phyloP scores from a whole-genome alignment of 352 stramenopile species.

The Globisporangium emineosum region DNA sequence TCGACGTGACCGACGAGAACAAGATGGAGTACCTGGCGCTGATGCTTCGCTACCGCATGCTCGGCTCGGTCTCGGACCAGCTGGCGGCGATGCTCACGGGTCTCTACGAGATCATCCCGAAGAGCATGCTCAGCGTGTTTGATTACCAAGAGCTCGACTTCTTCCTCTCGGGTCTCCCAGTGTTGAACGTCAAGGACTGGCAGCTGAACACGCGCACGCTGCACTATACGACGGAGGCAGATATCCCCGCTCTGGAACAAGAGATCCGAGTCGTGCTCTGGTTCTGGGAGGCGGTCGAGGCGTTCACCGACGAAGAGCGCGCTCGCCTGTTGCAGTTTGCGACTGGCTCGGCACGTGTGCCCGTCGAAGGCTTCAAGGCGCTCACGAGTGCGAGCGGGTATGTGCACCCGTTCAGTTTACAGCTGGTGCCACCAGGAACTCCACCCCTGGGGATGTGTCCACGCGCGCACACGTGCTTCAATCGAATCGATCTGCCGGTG shows the following conservation, averaged over 20 bases:
- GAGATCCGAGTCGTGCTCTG: slow-evolving; percentile 78
- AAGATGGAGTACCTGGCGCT: slow-evolving; percentile 94
- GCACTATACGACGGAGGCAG: slow-evolving; percentile 41
- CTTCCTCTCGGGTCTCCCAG: slow-evolving; percentile 85
- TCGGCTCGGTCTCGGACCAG: slow-evolving; percentile 88
- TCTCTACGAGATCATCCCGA: slow-evolving; percentile 91
- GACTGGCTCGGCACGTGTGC: slow-evolving; percentile 95
- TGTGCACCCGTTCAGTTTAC: slow-evolving; percentile 76
- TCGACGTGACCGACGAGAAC: slow-evolving; percentile 94
- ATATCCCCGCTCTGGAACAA: slow-evolving; percentile 40
- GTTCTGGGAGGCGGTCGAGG: slow-evolving; percentile 89
- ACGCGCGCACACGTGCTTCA: slow-evolving; percentile 87
- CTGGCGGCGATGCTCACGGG: slow-evolving; percentile 90
- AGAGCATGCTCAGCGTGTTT: slow-evolving; percentile 87
- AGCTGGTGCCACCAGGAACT: slow-evolving; percentile 50
- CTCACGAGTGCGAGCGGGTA: slow-evolving; percentile 81
- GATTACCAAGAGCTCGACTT: slow-evolving; percentile 96
- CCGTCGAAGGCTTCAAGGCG: slow-evolving; percentile 77
- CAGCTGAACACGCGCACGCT: slow-evolving; percentile 64
- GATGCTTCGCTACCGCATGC: slow-evolving; percentile 92
- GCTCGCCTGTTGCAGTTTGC: slow-evolving; percentile 97
- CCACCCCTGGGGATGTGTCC: slow-evolving; percentile 64
- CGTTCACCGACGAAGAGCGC: slow-evolving; percentile 90
- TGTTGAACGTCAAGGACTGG: slow-evolving; percentile 89
- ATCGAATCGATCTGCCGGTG: slow-evolving; percentile 81